Conservation (phyloP, 805 yeast genomes). For the Zygosaccharomyces pseudorouxii region DNA sequence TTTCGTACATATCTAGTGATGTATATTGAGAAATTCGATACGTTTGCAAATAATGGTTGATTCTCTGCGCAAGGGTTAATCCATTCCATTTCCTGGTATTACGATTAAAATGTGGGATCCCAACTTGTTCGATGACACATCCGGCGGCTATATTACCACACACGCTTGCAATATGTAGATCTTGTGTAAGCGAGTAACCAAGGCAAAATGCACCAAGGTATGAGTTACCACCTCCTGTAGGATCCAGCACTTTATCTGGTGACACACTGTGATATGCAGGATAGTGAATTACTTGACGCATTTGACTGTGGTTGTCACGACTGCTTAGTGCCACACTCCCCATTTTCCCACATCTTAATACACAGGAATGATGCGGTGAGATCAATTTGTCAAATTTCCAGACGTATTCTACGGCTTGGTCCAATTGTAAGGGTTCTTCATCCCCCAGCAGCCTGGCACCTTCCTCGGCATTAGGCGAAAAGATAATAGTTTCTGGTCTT, state of each 20-base stretch:
- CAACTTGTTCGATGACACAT: constrained; percentile 72
- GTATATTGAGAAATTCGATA: constrained; percentile 8
- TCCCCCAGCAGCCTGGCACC: constrained; percentile 60
- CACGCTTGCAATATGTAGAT: constrained; percentile 52
- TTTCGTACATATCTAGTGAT: constrained; percentile 9
- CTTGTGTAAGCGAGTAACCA: constrained; percentile 49
- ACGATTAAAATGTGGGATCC: constrained; percentile 49
- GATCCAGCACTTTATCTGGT: constrained; percentile 58
- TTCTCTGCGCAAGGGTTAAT: constrained; percentile 39
- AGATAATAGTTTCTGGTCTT: constrained; percentile 19
- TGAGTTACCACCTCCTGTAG: constrained; percentile 94
- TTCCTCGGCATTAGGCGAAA: constrained; percentile 85
- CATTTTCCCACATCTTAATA: constrained; percentile 68
- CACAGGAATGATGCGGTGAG: constrained; percentile 36
- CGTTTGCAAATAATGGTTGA: constrained; percentile 36
- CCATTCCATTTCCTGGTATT: constrained; percentile 59
- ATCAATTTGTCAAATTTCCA: constrained; percentile 39
- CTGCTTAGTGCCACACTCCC: constrained; percentile 55
- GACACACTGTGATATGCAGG: constrained; percentile 67
- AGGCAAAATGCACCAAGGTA: constrained; percentile 77
- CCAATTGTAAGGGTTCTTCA: constrained; percentile 40
- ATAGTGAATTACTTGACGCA: constrained; percentile 38
- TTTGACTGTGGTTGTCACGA: constrained; percentile 3
- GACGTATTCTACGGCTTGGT: constrained; percentile 44
- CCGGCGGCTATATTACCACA: constrained; percentile 80